These are phyloP conservation scores for Betula pendula DNA, from an alignment of 306 rosid genomes.

Conservation along the genomic window DNA sequence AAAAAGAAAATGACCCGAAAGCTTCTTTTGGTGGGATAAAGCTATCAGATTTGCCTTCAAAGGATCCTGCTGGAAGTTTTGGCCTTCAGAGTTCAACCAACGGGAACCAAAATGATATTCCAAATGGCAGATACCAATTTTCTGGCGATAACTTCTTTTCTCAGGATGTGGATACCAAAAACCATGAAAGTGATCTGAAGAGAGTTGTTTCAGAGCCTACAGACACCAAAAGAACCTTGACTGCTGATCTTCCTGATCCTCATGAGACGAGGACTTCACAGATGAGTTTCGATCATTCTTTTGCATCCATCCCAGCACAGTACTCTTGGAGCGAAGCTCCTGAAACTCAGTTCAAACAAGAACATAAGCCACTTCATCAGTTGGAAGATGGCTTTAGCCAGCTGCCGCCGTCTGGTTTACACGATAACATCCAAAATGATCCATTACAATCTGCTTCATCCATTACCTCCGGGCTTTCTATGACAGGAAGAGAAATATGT, in stretches of 20 bases:
- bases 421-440: conserved; percentile 44
- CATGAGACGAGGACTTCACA: conserved; percentile 31
- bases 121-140: conserved; percentile 47
- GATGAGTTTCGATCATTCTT: conserved; percentile 39
- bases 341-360: conserved; percentile 38
- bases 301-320: conserved; percentile 42
- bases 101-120: conserved; percentile 54
- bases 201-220: conserved; percentile 46
- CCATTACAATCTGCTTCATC: conserved; percentile 52
- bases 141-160: conserved; percentile 46
- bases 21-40: conserved; percentile 62
- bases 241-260: conserved; percentile 42
- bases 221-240: conserved; percentile 45
- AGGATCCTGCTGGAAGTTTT: conserved; percentile 54
- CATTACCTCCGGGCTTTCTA: conserved; percentile 45
- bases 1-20: conserved; percentile 66
- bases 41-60: conserved; percentile 56
- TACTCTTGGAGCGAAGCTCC: conserved; percentile 58
- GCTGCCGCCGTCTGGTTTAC: conserved; percentile 46
- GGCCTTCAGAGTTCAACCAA: conserved; percentile 43
- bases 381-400: conserved; percentile 50
- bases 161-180: conserved; percentile 40
- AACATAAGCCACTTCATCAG: conserved; percentile 47
- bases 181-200: conserved; percentile 46
- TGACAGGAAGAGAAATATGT: conserved; percentile 36